Base-by-base conservation (phyloP, 1,139 yeast species). In the Sugiyamaella castrensis region DNA sequence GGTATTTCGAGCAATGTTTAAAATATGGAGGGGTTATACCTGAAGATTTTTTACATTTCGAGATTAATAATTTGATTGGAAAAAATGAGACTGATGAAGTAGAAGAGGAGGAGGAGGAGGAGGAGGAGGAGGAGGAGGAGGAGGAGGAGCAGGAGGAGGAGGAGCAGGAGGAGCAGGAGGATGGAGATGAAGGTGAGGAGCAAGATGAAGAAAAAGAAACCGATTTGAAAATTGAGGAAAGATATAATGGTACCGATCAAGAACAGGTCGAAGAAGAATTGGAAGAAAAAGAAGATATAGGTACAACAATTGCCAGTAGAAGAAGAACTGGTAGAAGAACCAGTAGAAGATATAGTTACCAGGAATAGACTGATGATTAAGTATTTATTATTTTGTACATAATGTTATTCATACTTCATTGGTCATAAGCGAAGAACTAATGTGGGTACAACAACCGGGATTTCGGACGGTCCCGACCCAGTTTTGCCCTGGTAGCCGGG, bases 1-100 rank as follows among this genome's bases (percentile, higher is more conserved):
- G 54, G 35, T 57, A 57, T 42, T 63, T 75, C 43, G 61, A 59
- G 4, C 60, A 57, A 37, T 71, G 79, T 53, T 62, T 64, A 2
- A 57, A 62, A 15, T 59, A 67, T 31, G 61, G 65, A 4, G 65
- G 65, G 2, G 55, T 53, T 3, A 44, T 49, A 16, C 63, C 65
- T 1, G 49, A 50, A 32, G 59, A 60, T 29, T 48, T 59, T 38
- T 28, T 61, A 9, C 42, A 54, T 35, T 53, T 43, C 44, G 61
- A 58, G 28, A 35, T 43, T 24, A 13, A 34, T 13, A 13, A 46
- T 33, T 4, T 43, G 28, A 12, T 26, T 12, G 11, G 28, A 13
- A 9, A 8, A 16, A 19, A 19, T 19, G 24, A 19, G 16, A 32
- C 11, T 19, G 39, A 35, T 28, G 40, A 43, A 24, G 44, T 35